Evolutionary conservation across 345 rosid species (phyloP).

Genomic region (Eucalyptus curtisii): DNA sequence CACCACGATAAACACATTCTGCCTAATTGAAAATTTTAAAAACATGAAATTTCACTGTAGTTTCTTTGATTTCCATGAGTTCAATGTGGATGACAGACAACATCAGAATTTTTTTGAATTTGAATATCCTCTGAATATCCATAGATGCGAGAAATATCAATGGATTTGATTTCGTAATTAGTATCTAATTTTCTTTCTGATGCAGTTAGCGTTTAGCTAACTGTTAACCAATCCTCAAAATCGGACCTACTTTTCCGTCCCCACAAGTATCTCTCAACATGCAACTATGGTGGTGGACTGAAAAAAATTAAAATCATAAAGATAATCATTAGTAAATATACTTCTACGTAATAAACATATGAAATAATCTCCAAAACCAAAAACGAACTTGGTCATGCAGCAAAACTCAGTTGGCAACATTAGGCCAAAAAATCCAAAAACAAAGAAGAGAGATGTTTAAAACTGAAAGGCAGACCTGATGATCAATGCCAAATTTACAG

Average conservation of each 20-base stretch:
- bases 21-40: not conserved
- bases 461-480: not conserved
- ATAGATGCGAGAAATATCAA: not conserved
- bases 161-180: not conserved
- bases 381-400: not conserved
- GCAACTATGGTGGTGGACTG: not conserved
- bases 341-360: not conserved
- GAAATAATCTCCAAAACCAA: not conserved
- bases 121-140: not conserved
- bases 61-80: not conserved
- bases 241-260: not conserved
- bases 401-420: not conserved
- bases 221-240: not conserved
- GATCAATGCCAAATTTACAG: not conserved
- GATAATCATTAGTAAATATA: not conserved
- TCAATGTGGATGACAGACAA: not conserved
- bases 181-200: not conserved
- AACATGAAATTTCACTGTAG: not conserved
- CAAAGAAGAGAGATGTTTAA: not conserved
- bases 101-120: not conserved
- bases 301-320: not conserved
- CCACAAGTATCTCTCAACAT: not conserved
- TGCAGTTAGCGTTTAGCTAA: not conserved
- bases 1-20: not conserved
- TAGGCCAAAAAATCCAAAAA: not conserved